Evolutionary conservation across 2,329 filamentous ascomycete species (phyloP), one percentile per base, ranked within the genome.

Genomic region (Xylariaceae sp.): DNA sequence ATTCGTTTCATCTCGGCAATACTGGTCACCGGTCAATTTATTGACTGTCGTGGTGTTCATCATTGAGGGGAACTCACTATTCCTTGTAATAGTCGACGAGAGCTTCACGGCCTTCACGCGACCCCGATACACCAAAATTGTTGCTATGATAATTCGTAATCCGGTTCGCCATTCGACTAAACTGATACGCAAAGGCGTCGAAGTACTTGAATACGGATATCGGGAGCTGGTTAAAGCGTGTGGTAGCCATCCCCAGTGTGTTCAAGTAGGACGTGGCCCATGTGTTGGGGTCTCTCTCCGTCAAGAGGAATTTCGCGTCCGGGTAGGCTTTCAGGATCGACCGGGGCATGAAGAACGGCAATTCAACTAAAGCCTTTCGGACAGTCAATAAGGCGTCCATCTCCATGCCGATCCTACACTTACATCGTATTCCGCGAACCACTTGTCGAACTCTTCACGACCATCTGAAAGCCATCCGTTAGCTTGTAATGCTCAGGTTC

Each of bases 401-500:
- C 4, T 2, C 6, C 15, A 30, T 44, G 5, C 41, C n/a, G 35
- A 17, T 35, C 1, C 10, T 57, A 18, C 8, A n/a, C 70, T 55
- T 63, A 74, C 74, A 59, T 75, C 73, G 49, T 75, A 75, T n/a
- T 73, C 67, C 34, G 72, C 72, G 30, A 75, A 72, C 70, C 74
- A 76, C 62, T 75, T 76, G 60, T 76, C 74, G 51, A 75, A 76
- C 50, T 76, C 75, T 9, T 64, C 65, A n/a, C 71, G 69, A 44
- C 66, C 68, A 56, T 75, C 68, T 41, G 17, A 18, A 18, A 30
- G 2, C 30, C 53, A 50, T 54, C 1, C 1, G 47, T 57, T 7
- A 52, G 44, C 45, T 15, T 23, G 23, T 30, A n/a, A 23, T 18
- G 4, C 37, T 13, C 37, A 39, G 37, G 8, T 39, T 39, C 1